These are phyloP conservation scores for Senna siamea DNA, from an alignment of 306 rosid genomes.

Conservation along the genomic window DNA sequence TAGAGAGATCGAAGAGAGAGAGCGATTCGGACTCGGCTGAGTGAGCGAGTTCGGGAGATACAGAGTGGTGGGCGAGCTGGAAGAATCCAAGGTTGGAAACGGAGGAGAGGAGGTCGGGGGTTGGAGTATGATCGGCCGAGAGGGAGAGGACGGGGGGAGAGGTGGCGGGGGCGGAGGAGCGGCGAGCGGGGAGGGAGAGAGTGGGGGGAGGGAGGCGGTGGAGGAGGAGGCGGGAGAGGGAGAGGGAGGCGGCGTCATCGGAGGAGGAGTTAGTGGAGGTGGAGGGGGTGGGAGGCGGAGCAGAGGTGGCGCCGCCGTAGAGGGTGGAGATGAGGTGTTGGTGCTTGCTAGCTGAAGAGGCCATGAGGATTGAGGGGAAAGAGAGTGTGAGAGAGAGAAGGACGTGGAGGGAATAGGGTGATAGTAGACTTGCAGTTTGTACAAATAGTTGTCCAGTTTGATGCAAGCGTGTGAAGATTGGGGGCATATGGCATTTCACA, in stretches of 20 bases:
- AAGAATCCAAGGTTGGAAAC: slow-evolving; percentile 64
- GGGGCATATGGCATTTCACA: slow-evolving; percentile 12
- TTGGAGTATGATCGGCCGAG: slow-evolving; percentile 43
- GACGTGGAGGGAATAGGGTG: background rate
- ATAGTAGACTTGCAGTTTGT: background rate
- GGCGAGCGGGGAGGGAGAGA: slow-evolving; percentile 71
- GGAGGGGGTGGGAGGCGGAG: slow-evolving; percentile 89
- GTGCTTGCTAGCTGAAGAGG: slow-evolving; percentile 62
- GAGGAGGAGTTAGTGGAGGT: slow-evolving; percentile 48
- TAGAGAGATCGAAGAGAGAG: slow-evolving; percentile 59
- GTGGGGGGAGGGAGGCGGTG: slow-evolving; percentile 78
- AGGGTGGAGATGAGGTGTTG: slow-evolving; percentile 45
- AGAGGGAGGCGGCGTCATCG: slow-evolving; percentile 63
- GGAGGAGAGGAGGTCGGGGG: slow-evolving; percentile 44
- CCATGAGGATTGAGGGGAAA: slow-evolving; percentile 47
- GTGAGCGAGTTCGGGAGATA: slow-evolving; percentile 61
- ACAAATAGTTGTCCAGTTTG: background rate
- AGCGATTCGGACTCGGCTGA: slow-evolving; percentile 83
- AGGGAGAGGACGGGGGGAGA: slow-evolving; percentile 62
- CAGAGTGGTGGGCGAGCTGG: slow-evolving; percentile 65
- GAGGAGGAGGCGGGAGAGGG: slow-evolving; percentile 76
- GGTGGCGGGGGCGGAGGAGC: slow-evolving; percentile 48
- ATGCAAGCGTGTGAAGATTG: slow-evolving; percentile 19
- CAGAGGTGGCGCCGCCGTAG: slow-evolving; percentile 74
- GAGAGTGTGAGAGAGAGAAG: no score